Conservation (phyloP, 2,329 filamentous ascomycete genomes). For the Ophiocordyceps unilateralis region DNA sequence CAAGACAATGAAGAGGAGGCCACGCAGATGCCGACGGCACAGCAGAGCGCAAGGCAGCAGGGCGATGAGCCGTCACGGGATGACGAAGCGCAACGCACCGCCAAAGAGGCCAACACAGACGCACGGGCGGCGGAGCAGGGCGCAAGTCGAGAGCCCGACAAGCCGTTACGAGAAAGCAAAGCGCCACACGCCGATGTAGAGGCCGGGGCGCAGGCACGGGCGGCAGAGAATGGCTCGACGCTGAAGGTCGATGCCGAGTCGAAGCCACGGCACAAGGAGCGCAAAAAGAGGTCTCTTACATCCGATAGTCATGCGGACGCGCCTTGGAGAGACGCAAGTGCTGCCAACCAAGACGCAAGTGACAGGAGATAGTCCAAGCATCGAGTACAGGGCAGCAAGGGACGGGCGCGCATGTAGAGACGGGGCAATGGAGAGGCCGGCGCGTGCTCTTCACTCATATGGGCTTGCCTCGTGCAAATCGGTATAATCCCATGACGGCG, state of each 20-base stretch:
- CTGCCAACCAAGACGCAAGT: background rate
- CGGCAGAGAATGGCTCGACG: background rate
- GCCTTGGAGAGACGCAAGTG: background rate
- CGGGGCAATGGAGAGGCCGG: background rate
- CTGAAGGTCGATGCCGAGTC: background rate
- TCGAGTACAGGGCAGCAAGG: background rate
- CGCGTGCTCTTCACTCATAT: background rate
- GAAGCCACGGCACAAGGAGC: background rate
- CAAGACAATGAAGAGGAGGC: slow-evolving; percentile 15
- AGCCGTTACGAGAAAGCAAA: background rate
- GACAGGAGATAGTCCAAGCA: background rate
- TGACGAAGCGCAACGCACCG: background rate
- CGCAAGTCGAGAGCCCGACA: background rate
- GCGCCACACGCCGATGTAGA: background rate
- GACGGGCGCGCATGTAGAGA: background rate
- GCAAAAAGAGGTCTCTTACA: background rate
- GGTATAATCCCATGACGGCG: background rate
- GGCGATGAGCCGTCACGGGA: background rate
- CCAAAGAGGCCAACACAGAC: background rate
- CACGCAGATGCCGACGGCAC: slow-evolving; percentile 1
- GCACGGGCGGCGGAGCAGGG: background rate
- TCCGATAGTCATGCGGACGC: background rate
- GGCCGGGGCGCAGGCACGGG: background rate
- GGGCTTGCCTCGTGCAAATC: background rate
- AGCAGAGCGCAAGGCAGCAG: background rate